Evolutionary conservation across 192 early-diverging fungal genomes (phyloP).

Genomic region (Linnemannia elongata): DNA sequence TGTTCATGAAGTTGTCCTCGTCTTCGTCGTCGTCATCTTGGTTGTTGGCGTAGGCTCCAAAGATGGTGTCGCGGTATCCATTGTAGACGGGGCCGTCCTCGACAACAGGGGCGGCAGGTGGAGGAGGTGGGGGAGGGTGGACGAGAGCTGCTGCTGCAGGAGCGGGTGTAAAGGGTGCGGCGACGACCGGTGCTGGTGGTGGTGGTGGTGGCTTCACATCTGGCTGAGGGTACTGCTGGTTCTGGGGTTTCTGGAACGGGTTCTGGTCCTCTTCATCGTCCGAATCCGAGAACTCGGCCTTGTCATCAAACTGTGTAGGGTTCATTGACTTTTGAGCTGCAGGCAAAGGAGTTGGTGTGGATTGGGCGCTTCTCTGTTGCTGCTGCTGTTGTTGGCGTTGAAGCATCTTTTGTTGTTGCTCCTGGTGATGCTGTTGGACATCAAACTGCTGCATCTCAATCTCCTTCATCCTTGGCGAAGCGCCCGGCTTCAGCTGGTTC

Average conservation of each 20-base stretch:
- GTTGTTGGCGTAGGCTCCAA: constrained; percentile 40
- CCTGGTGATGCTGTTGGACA: constrained; percentile 45
- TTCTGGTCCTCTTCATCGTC: constrained; percentile 8
- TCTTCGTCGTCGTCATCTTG: constrained; percentile 41
- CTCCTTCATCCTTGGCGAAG: constrained; percentile 28
- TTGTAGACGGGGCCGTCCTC: constrained; percentile 29
- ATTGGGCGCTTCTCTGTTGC: constrained; percentile 1
- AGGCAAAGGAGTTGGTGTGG: constrained; percentile 8
- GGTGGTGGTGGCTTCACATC: too few relatives aligned
- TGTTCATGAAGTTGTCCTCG: background rate
- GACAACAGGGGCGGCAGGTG: background rate
- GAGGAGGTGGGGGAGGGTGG: background rate
- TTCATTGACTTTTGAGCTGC: constrained; percentile 44
- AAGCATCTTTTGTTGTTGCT: constrained; percentile 37
- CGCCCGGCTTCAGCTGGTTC: background rate
- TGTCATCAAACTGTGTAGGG: constrained; percentile 51
- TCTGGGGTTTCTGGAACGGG: constrained; percentile 3
- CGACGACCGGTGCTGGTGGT: background rate
- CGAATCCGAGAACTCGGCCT: constrained; percentile 37
- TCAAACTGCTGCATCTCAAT: constrained; percentile 48
- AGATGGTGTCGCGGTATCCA: constrained; percentile 55
- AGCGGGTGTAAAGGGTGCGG: background rate
- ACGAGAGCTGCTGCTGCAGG: background rate
- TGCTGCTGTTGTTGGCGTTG: constrained; percentile 48
- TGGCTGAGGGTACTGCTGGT: background rate